Evolutionary conservation across 768 basidiomycete genomes (phyloP).

Genomic region (Myochromella boudieri): DNA sequence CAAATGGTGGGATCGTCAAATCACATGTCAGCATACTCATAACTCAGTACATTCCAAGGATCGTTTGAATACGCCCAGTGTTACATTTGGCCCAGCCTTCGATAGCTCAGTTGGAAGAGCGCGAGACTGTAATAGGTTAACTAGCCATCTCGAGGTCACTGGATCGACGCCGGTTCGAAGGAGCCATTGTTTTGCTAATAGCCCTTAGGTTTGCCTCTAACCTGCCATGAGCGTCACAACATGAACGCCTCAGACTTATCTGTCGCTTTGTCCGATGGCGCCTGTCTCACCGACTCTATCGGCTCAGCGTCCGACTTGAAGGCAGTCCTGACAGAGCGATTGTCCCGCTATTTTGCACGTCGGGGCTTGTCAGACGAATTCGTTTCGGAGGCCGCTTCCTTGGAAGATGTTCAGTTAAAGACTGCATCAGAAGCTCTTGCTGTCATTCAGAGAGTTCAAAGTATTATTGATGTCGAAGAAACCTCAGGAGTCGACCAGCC

Average conservation of each 20-base stretch:
- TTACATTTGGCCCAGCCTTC: background rate
- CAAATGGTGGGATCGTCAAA: too few species aligned
- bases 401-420: conserved; percentile 46
- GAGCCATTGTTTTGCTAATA: too few species aligned
- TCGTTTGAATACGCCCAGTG: too few species aligned
- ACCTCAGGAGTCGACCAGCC: conserved; percentile 10
- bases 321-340: conserved; percentile 35
- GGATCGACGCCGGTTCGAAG: conserved; percentile 4
- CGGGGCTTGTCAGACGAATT: conserved; percentile 19
- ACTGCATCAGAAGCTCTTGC: conserved; percentile 58
- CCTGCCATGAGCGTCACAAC: too few species aligned
- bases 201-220: too few species aligned
- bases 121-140: background rate
- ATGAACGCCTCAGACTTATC: too few species aligned
- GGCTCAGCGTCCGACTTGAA: conserved; percentile 30
- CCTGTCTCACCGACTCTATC: conserved; percentile 36
- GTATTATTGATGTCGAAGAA: conserved; percentile 30
- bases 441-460: conserved; percentile 48
- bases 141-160: conserved; percentile 4
- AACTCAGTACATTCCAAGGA: too few species aligned
- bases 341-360: conserved; percentile 38
- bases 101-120: background rate
- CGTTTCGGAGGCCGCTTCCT: conserved; percentile 19
- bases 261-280: conserved; percentile 32
- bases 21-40: conserved; percentile 2